Conservation (phyloP, 2,329 filamentous ascomycete genomes). For the Colletotrichum kahawae region DNA sequence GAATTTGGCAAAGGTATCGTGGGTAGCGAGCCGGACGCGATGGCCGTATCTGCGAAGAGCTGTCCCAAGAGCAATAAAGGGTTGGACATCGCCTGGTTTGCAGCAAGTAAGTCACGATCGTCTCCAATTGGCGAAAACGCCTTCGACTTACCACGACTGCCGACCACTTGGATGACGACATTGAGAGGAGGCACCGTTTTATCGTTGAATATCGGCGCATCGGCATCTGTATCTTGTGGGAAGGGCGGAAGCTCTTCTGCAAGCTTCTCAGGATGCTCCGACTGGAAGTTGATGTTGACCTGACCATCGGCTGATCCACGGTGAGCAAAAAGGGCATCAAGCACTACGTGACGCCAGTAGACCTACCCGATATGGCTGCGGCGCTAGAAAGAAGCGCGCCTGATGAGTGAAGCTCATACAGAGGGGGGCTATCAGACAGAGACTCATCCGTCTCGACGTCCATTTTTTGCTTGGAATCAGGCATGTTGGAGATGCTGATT, state of each 20-base stretch:
- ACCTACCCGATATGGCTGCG: background rate
- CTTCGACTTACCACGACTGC: slow-evolving; percentile 14
- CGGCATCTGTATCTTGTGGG: background rate
- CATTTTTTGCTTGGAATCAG: background rate
- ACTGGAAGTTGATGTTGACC: background rate
- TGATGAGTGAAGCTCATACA: slow-evolving; percentile 5
- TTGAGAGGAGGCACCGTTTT: slow-evolving; percentile 2
- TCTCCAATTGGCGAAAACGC: background rate
- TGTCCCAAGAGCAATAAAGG: slow-evolving; percentile 51
- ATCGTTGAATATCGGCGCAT: background rate
- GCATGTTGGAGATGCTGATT: background rate
- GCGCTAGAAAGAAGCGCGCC: slow-evolving; percentile 1
- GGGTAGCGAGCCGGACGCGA: slow-evolving; percentile 49
- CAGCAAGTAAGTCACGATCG: background rate
- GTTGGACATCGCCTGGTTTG: slow-evolving; percentile 49
- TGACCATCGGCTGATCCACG: background rate
- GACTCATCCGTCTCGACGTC: background rate
- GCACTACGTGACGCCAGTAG: background rate
- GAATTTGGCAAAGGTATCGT: slow-evolving; percentile 55
- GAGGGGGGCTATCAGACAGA: background rate
- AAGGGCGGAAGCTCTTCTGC: background rate
- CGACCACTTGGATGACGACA: slow-evolving; percentile 23
- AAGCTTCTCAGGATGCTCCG: background rate
- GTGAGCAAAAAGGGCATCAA: background rate
- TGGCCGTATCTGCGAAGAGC: slow-evolving; percentile 46